Base-by-base conservation (phyloP, 257 asterid species). In the Nicotiana sylvestris region DNA sequence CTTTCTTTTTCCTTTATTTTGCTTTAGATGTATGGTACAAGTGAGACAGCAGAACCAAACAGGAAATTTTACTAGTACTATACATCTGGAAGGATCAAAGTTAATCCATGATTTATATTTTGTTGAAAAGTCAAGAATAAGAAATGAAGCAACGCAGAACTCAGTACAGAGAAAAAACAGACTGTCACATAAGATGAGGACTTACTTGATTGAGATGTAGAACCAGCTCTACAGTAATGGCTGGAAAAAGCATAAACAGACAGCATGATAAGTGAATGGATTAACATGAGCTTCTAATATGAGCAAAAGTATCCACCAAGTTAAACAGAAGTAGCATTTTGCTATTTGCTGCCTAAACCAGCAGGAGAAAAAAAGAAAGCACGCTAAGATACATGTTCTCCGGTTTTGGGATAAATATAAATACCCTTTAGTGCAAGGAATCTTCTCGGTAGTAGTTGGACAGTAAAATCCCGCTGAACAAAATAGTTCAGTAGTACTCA, bases 391-490 rank as follows among this genome's bases (percentile, higher is more conserved):
- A 65, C 25, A 64, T 29, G 66, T 78, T 15, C 60, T 51, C 51
- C 69, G 82, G 88, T 84, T 76, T 78, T 58, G 85, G 86, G 86
- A 86, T 39, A 64, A 76, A 37, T 85, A 77, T 80, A 74, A 85
- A 83, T 92, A 96, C 99, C 99, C 99, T 85, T 85, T 83, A 65
- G 83, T 86, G 93, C 99, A 96, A 65, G 97, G 92, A 58, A 83
- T 78, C 84, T 90, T 94, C 80, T 86, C 80, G 62, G 88, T 91
- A 82, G 88, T 93, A n/a, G 92, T 86, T 43, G 99, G 99, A 84
- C 99, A 96, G 87, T 91, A 93, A 84, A 77, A 96, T 78, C 98
- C 99, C 2, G 93, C 97, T 62, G 97, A 86, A 87, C 99, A 96
- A 83, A 94, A 96, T 68, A 94, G 68, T 84, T 92, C 95, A 1